Percentiles rank a stretch among this genome's conserved stretches.
These are phyloP conservation scores for Flaveria bidentis DNA, from an alignment of 129 eudicot genomes.

Conservation along the genomic window DNA sequence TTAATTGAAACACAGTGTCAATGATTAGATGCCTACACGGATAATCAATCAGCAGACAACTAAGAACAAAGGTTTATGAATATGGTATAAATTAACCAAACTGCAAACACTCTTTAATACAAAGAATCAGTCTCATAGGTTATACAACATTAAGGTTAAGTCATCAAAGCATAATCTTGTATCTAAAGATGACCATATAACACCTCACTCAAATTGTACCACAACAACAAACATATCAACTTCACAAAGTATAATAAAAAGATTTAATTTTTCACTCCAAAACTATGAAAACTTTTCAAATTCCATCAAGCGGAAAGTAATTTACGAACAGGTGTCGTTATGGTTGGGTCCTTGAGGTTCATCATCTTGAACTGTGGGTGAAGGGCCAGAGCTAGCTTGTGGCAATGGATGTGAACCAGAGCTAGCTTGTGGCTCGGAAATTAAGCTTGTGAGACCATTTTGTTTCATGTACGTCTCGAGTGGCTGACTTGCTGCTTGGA, in stretches of 20 bases:
- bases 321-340: slow-evolving; percentile 38
- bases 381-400: slow-evolving; percentile 39
- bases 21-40: not conserved
- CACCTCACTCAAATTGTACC: slow-evolving; percentile 26
- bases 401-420: slow-evolving; percentile 52
- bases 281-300: slow-evolving; percentile 21
- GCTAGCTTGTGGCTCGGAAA: slow-evolving; percentile 58
- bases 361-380: slow-evolving; percentile 41
- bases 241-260: slow-evolving; percentile 11
- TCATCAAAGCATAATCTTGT: slow-evolving; percentile 17
- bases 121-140: slow-evolving; percentile 8
- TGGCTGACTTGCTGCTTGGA: slow-evolving; percentile 76
- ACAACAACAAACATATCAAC: slow-evolving; percentile 24
- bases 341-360: slow-evolving; percentile 44
- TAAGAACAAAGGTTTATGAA: no score
- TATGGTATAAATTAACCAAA: not conserved
- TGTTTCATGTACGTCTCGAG: slow-evolving; percentile 74
- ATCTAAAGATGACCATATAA: slow-evolving; percentile 21
- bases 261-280: slow-evolving; percentile 19
- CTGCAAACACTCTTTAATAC: slow-evolving; percentile 1
- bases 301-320: slow-evolving; percentile 17
- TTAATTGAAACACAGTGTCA: not conserved
- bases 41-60: not conserved
- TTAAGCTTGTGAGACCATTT: slow-evolving; percentile 80
- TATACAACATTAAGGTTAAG: slow-evolving; percentile 4